Evolutionary conservation across 305 asterid genomes (phyloP).

Genomic region (Fraxinus velutina): DNA sequence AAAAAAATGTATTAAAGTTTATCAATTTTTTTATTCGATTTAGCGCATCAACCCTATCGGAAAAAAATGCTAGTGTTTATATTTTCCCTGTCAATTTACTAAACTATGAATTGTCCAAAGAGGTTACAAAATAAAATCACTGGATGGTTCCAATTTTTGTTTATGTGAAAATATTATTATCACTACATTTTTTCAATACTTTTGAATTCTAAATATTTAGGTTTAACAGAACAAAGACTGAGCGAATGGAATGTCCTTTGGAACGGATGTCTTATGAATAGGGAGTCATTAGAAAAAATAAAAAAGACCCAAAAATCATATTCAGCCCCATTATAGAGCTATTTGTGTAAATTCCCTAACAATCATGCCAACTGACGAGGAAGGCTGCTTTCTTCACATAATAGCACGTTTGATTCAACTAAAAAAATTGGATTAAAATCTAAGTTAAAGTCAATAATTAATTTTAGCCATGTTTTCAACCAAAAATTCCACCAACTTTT

Average conservation of each 20-base stretch:
- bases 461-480: background rate
- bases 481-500: background rate
- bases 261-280: background rate
- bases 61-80: too few relatives aligned
- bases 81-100: background rate
- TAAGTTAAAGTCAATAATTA: background rate
- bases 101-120: background rate
- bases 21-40: too few relatives aligned
- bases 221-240: background rate
- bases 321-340: background rate
- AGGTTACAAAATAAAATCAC: background rate
- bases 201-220: background rate
- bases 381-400: background rate
- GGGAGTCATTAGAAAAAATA: too few relatives aligned
- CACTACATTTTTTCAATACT: background rate
- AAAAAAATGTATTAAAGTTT: background rate
- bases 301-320: background rate
- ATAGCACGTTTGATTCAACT: too few relatives aligned
- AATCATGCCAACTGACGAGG: background rate
- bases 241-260: background rate
- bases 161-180: background rate
- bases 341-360: background rate
- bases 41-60: background rate
- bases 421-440: too few relatives aligned
- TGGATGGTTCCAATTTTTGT: background rate